These are phyloP conservation scores for Thelephora terrestris DNA, from an alignment of 1,284 basidiomycete genomes.

Conservation along the genomic window DNA sequence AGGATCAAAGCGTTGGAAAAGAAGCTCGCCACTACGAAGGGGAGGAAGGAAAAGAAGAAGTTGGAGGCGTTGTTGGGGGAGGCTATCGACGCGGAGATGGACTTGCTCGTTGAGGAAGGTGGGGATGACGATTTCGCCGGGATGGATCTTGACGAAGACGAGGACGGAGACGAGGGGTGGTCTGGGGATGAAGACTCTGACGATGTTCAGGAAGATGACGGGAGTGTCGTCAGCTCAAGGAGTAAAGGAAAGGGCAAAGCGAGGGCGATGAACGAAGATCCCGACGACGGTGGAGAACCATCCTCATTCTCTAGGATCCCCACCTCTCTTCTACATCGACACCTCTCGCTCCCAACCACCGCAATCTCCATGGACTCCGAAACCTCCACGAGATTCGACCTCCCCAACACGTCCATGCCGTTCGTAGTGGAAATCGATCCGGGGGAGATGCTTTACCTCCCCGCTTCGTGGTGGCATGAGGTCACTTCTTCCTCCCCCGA, in stretches of 20 bases:
- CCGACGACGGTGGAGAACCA: constrained; percentile 14
- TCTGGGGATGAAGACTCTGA: not conserved
- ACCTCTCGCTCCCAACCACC: constrained; percentile 21
- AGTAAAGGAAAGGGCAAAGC: not conserved
- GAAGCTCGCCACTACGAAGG: constrained; percentile 19
- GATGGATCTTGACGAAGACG: constrained; percentile 4
- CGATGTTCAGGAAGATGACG: constrained; percentile 5
- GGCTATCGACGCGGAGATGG: constrained; percentile 17
- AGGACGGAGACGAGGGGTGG: not conserved
- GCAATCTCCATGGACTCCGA: constrained; percentile 12
- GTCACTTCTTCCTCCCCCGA: constrained; percentile 21
- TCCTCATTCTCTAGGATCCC: constrained; percentile 24
- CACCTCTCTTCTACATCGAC: constrained; percentile 19
- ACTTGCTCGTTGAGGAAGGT: constrained; percentile 18
- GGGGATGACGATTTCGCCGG: constrained; percentile 14
- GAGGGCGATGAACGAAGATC: constrained; percentile 4
- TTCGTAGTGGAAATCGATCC: constrained; percentile 23
- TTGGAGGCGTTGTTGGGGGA: constrained; percentile 16
- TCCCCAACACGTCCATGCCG: constrained; percentile 17
- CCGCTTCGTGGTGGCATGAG: constrained; percentile 27
- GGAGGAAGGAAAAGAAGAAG: constrained; percentile 11
- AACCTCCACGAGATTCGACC: constrained; percentile 12
- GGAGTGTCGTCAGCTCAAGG: constrained; percentile 1
- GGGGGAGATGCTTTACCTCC: constrained; percentile 24
- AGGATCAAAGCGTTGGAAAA: constrained; percentile 19